Base-by-base conservation (phyloP, 2,329 filamentous ascomycete species). In the Amauroascus verrucosus region DNA sequence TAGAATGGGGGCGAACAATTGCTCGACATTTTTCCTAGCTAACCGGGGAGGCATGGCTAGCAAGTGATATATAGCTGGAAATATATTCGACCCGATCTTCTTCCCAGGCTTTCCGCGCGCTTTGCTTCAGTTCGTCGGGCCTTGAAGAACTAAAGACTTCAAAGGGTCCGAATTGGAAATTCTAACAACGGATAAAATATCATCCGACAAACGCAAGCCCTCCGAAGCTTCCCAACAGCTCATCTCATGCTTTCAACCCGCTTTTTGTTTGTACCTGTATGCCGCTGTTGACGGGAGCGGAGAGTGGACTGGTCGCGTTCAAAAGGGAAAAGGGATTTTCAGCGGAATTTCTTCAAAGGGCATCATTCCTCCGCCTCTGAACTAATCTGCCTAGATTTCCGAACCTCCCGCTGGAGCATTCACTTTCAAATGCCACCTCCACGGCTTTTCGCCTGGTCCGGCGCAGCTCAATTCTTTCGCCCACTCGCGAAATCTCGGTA, bases 11-110 rank as follows among this genome's bases (percentile, higher is more conserved):
- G 57, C 44, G 35, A 58, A 38, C 38, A 62, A 60, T 56, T 68
- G 64, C 61, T 64, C 65, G 13, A 62, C 48, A 24, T 67, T 62
- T 59, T 63, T 62, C 56, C 61, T 59, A 54, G 62, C 53, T 43
- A 71, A 61, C 55, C 67, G 65, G n/a, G 64, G 65, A 32, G 66
- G 59, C 68, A 71, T 71, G 54, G 55, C 57, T 50, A 30, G 14
- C 9, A 30, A 30, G 32, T 38, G 14, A 32, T 18, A 37, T 9
- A 8, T 30, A 30, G 33, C 14, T 16, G 22, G 13, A 41, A 5
- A 35, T 35, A 35, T 11, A 11, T 32, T 32, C 13, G 8, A 35
- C 11, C 33, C 28, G 8, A 35, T 3, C n/a, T 35, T 3, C 33
- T 35, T 35, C 6, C 30, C 6, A 32, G 30, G 30, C 33, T n/a